Base-by-base conservation (phyloP, 768 basidiomycete species). In the Podaxis carcinomalis region DNA sequence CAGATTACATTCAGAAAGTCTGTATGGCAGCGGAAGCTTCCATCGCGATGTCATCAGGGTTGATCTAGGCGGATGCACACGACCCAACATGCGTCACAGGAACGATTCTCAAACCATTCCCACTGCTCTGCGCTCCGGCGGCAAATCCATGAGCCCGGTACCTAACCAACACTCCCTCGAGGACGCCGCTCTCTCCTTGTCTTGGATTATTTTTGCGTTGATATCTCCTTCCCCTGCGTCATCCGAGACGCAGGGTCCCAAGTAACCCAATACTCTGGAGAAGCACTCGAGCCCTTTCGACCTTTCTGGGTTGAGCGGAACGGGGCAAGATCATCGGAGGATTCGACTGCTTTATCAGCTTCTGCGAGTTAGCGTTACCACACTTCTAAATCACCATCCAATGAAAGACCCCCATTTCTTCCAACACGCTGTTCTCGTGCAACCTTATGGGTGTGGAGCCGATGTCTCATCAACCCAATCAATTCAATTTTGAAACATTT, bases 381-480 rank as follows among this genome's bases (percentile, higher is more conserved):
- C 50, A 59, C 59, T 46, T 51, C 53, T 36, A 46, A 32, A 6
- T 51, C 54, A 39, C 51, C 57, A 50, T 37, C 54, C 63, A 59
- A 63, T 51, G 42, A 53, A 49, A 53, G 51, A 9, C 55, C 55
- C 23, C 59, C 59, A 55, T 47, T 55, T 51, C 57, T 59, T 19
- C 60, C 56, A 59, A 42, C 59, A 47, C 55, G 21, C 51, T 53
- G 57, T 60, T 40, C 60, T 68, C 70, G 65, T 69, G 70, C 66
- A 67, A 59, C 72, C 73, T 71, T 70, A 72, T 75, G 75, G 70
- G 51, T 71, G 75, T 75, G 75, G 75, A 73, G 73, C 68, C 62
- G 59, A 58, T 65, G 62, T 65, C 64, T 63, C 64, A 69, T 56
- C 52, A 50, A 59, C 53, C 58, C 49, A 40, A 60, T 63, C 67